A percentile compares a stretch with the other conserved stretches of the same genome.
phyloP scores from a whole-genome alignment of 2,329 filamentous ascomycete species.

The Coniella lustricola region DNA sequence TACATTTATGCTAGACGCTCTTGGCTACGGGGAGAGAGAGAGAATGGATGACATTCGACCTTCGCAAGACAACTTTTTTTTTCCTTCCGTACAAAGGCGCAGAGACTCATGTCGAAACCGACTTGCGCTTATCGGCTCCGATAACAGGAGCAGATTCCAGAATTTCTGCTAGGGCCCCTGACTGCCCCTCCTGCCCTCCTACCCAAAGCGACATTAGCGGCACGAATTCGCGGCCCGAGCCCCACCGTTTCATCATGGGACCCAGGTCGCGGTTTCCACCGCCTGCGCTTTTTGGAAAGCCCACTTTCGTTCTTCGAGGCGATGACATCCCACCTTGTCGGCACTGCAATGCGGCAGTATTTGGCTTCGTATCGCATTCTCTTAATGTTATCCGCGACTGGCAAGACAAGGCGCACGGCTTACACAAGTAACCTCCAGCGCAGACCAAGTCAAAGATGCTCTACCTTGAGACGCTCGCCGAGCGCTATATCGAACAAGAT shows the following conservation, averaged over 20 bases:
- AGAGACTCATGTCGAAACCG: not conserved
- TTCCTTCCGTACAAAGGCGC: too few relatives aligned
- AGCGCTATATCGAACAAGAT: slow-evolving; percentile 15
- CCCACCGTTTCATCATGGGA: not conserved
- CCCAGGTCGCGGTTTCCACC: not conserved
- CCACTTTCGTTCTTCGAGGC: not conserved
- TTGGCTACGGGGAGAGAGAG: not conserved
- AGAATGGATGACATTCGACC: not conserved
- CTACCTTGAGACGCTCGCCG: slow-evolving; percentile 13
- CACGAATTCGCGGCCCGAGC: not conserved
- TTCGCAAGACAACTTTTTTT: not conserved
- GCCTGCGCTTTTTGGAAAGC: slow-evolving; percentile 6
- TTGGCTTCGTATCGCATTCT: not conserved
- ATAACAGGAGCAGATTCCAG: slow-evolving; percentile 12
- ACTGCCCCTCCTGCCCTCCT: slow-evolving; percentile 17
- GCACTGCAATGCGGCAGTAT: slow-evolving; percentile 12
- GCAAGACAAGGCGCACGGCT: not conserved
- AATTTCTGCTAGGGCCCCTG: not conserved
- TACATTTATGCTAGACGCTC: not conserved
- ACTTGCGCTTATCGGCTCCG: slow-evolving; percentile 10
- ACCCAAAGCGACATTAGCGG: slow-evolving; percentile 2
- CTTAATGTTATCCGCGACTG: not conserved
- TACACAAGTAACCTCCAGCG: not conserved
- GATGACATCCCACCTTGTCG: slow-evolving; percentile 5
- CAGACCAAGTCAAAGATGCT: slow-evolving; percentile 5